Evolutionary conservation across 2,329 filamentous ascomycete genomes (phyloP), one percentile per base, ranked within the genome.

Genomic region (Sphaerulina musiva): DNA sequence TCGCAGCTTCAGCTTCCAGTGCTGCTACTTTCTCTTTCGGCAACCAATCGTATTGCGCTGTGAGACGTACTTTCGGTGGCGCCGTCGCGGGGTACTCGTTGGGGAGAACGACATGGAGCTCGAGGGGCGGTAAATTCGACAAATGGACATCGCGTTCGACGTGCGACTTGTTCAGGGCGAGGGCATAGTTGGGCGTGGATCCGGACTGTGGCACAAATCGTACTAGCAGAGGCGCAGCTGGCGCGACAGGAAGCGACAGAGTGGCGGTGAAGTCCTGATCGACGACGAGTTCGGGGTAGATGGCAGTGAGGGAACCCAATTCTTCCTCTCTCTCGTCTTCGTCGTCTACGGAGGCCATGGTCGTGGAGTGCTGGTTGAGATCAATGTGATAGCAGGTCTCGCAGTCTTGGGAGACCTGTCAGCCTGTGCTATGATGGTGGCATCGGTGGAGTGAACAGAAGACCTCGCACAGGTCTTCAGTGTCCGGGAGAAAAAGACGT

Each of bases 251-350:
- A 14, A 85, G 66, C 20, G 82, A 76, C 46, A 85, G 72, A 4
- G 72, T 74, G 1, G 79, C 80, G 52, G 70, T 69, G 62, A 77
- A 80, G 7, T 64, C 61, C 7, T 74, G 64, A 50, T 81, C 74
- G 55, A 78, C 67, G 32, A 71, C 68, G 14, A 84, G 75, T 68
- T 85, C 82, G 1, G 82, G 82, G 56, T 76, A 85, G 53, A 85
- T 85, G 47, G 82, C 80, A 43, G 76, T 73, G 54, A 85, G 76
- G 23, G 81, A 77, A 8, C 74, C 76, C 45, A 85, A 71, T 68
- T 85, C 82, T 61, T 82, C 76, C 31, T 74, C 73, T 57, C 82
- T 77, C 61, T 84, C 81, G 64, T 84, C 81, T 10, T 79, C 53
- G 34, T 51, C 48, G 11, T 12, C 48, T 26, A 31, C 14, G 17